Evolutionary conservation across 2,329 filamentous ascomycete genomes (phyloP), one percentile per base, ranked within the genome.

Genomic region (Claviceps sp.): DNA sequence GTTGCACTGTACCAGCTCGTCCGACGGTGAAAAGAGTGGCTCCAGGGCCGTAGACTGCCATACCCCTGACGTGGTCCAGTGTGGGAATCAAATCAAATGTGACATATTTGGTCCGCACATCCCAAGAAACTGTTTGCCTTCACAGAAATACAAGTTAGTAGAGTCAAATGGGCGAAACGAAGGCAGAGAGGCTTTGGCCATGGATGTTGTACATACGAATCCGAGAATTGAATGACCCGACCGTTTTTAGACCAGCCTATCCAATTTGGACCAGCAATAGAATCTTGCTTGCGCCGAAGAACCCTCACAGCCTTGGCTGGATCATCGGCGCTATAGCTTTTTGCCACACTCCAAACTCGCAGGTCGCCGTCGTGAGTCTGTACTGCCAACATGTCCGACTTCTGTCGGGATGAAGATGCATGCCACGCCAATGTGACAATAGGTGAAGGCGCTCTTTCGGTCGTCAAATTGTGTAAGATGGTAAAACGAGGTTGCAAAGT

Each of bases 211-310:
- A 80, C 87, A 72, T 75, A 95, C 90, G 84, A 82, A 68, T 96
- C 89, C 5, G 87, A 86, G 67, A 83, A 90, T 68, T 98, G 93
- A 57, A 98, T 82, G 58, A 98, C 89, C 58, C 90, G 85, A 41
- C 93, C 93, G 71, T 95, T 97, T 70, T 96, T 97, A 0, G 93
- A 97, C 93, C 93, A 98, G 20, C 83, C 86, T 75, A 96, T 90
- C 93, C 93, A 98, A 65, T 95, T 95, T 40, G 87, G 85, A 1
- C 89, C 89, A 2, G 81, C 71, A 37, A 81, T 72, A 58, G 78
- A 82, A 57, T 82, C 82, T 55, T 95, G 89, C 7, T 82, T 82
- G 60, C 87, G 78, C 65, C 88, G 91, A 48, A 98, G 72, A 30
- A 94, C 84, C 56, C 93, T 79, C 54, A 97, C 94, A 7, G 96